Base-by-base conservation (phyloP, 73 alveolate genomes). In the Paramecium caudatum region DNA sequence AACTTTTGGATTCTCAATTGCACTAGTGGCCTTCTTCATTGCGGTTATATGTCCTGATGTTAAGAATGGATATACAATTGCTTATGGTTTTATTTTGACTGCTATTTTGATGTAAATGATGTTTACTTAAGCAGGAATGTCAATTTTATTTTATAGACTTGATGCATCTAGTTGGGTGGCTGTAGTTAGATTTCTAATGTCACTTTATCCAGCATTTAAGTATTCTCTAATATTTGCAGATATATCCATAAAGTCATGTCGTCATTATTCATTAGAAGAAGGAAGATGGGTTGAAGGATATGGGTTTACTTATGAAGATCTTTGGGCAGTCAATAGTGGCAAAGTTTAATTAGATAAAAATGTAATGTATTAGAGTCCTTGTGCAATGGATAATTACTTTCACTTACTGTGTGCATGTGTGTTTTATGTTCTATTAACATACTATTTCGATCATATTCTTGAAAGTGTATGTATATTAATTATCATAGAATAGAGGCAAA, bases 151-250 rank as follows among this genome's bases (percentile, higher is more conserved):
- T 46, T 91, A 88, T 45, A 17, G 91, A 5, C 63, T 65, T 37
- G 92, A 90, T 19, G 82, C 85, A 8, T 90, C 94, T 19, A 36
- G 45, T 25, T 91, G 94, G 91, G 95, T 70, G 2, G 33, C 34
- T 4, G 27, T 74, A 0, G 48, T 41, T 0, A 69, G 94, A 90
- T 43, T 15, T 12, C n/a, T 91, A 9, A 43, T 91, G 61, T 37
- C 92, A 30, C 82, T 91, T 13, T 91, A 91, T 49, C 94, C 95
- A 19, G 94, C 95, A 3, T 91, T 91, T 41, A 70, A 86, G 19
- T 91, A 86, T 68, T 85, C 95, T 6, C 78, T 86, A 8, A 65
- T 90, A 3, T 90, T 46, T 81, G 90, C 87, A 6, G 94, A 90
- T 50, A 90, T 91, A 7, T 91, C 94, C 3, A 12, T 74, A 68